Conservation (phyloP, 352 stramenopile genomes). For the Pythium plurisporium region DNA sequence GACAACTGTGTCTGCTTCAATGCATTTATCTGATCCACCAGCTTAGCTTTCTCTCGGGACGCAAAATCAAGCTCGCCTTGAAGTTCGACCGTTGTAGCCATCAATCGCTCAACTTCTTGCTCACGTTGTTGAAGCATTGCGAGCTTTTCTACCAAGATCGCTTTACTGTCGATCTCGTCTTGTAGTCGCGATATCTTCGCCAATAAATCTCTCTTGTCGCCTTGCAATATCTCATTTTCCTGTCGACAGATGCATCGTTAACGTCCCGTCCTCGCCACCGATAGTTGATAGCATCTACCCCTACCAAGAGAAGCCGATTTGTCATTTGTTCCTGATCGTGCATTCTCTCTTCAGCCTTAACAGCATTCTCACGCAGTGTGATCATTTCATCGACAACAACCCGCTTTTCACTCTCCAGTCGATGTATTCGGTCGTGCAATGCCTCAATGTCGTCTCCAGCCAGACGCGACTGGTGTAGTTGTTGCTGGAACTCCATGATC, state of each 20-base stretch:
- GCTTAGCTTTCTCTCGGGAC: constrained; percentile 20
- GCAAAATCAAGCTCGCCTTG: constrained; percentile 28
- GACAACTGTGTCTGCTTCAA: constrained; percentile 39
- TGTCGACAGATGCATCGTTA: background rate
- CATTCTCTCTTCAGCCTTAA: constrained; percentile 22
- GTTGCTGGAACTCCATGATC: constrained; percentile 50
- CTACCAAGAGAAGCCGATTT: constrained; percentile 33
- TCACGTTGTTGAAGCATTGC: constrained; percentile 26
- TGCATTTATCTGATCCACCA: constrained; percentile 29
- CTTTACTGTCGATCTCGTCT: constrained; percentile 10
- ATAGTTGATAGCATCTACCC: background rate
- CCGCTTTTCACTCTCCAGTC: constrained; percentile 31
- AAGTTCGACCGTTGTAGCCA: constrained; percentile 38
- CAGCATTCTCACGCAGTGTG: constrained; percentile 4
- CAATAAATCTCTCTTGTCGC: constrained; percentile 11
- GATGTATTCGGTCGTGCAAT: constrained; percentile 30
- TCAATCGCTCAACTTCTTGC: constrained; percentile 42
- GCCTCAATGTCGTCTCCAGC: constrained; percentile 25
- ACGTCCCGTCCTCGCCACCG: background rate
- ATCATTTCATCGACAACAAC: constrained; percentile 13
- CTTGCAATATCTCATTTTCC: constrained; percentile 19
- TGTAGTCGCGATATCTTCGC: background rate
- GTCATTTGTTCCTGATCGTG: constrained; percentile 43
- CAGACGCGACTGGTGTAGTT: constrained; percentile 34
- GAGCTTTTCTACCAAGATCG: constrained; percentile 7